Percentiles rank a stretch among this genome's conserved stretches.
Conservation (phyloP, 148 eudicot species). For the Hydrangea macrophylla region DNA sequence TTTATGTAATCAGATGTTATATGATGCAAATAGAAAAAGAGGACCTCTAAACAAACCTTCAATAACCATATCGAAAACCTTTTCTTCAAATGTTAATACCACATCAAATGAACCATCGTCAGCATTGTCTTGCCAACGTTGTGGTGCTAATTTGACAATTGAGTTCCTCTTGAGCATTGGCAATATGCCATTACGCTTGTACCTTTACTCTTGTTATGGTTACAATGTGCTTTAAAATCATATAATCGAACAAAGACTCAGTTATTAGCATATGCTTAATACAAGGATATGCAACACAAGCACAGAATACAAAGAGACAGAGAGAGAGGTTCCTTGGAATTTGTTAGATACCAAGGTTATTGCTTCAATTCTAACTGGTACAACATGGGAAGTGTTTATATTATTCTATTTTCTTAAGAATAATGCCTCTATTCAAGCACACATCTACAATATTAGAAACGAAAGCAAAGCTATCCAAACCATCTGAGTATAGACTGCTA, state of each 20-base stretch:
- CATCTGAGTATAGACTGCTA: no score
- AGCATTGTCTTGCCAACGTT: conserved; percentile 97
- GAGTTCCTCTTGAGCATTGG: conserved; percentile 90
- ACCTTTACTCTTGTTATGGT: conserved; percentile 43
- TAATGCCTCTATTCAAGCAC: no score
- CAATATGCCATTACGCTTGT: conserved; percentile 91
- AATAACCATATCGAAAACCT: conserved; percentile 91
- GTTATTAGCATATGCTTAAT: background rate
- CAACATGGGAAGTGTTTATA: background rate
- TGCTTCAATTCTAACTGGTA: background rate
- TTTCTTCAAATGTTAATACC: conserved; percentile 86
- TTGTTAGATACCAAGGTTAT: background rate
- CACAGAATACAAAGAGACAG: background rate
- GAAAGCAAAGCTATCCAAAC: no score
- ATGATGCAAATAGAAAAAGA: background rate
- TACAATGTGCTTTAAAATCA: background rate
- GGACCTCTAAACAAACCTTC: conserved; percentile 47
- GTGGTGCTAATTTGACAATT: conserved; percentile 82
- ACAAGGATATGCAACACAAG: background rate
- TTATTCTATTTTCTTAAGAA: background rate
- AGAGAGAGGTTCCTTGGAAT: background rate
- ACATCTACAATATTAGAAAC: no score
- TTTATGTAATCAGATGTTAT: background rate
- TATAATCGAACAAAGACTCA: background rate
- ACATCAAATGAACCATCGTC: conserved; percentile 86